Conservation (phyloP, 2,329 filamentous ascomycete species). For the Geosmithia flava region DNA sequence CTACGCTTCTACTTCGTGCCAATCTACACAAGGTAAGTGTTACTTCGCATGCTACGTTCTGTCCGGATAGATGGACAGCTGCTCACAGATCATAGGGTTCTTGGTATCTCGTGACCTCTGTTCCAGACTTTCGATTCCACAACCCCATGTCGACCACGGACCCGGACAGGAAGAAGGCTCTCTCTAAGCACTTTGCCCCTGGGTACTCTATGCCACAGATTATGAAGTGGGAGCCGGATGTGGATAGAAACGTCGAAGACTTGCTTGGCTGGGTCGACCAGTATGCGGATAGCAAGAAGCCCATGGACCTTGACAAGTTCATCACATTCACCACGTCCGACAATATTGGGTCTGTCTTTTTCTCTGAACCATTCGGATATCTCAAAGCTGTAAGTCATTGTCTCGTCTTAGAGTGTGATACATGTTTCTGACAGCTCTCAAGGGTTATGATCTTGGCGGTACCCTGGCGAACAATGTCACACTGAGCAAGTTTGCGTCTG, state of each 20-base stretch:
- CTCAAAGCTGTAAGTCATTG: not conserved
- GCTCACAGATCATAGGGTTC: not conserved
- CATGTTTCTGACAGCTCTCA: not conserved
- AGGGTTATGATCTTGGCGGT: constrained; percentile 13
- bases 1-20: not conserved
- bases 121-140: constrained; percentile 6
- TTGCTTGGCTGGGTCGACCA: constrained; percentile 3
- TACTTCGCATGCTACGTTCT: no score
- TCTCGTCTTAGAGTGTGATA: not conserved
- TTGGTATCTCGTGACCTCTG: not conserved
- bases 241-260: constrained; percentile 3
- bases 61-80: no score
- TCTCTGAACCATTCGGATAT: constrained; percentile 7
- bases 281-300: constrained; percentile 1
- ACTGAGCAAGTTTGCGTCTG: constrained; percentile 7
- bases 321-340: constrained; percentile 6
- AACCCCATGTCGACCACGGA: constrained; percentile 5
- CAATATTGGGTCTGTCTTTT: constrained; percentile 4
- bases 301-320: constrained; percentile 5
- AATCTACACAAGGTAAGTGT: not conserved
- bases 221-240: constrained; percentile 2
- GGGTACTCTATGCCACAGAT: constrained; percentile 4
- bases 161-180: constrained; percentile 4
- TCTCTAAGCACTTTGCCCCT: constrained; percentile 4
- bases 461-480: constrained; percentile 12